These are phyloP conservation scores for Avena eriantha DNA, from an alignment of 176 grass and related monocot species.

Conservation along the genomic window DNA sequence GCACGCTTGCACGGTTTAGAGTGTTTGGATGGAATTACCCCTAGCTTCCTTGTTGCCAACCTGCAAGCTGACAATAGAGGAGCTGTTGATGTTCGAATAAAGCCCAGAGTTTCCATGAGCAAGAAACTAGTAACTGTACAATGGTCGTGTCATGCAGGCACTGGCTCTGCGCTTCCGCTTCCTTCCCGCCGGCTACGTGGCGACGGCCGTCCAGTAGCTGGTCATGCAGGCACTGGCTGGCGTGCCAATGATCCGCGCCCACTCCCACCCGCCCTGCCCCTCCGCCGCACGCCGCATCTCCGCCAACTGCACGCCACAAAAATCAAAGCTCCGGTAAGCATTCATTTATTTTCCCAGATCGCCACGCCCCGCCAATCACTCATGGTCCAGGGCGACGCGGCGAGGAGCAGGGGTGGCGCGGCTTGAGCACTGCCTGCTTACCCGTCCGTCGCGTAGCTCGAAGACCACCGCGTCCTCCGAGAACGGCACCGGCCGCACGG, in stretches of 20 bases:
- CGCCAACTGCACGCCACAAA: slow-evolving; percentile 65
- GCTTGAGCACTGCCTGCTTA: slow-evolving; percentile 20
- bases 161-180: neutral
- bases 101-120: no score
- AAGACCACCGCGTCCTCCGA: slow-evolving; percentile 85
- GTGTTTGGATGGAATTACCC: no score
- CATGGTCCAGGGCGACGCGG: neutral
- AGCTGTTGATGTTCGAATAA: no score
- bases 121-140: neutral
- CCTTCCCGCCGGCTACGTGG: slow-evolving; percentile 49
- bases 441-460: slow-evolving; percentile 86
- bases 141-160: neutral
- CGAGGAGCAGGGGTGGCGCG: neutral
- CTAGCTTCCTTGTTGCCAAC: no score
- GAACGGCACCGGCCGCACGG: slow-evolving; percentile 74
- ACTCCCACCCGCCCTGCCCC: slow-evolving; percentile 61
- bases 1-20: no score
- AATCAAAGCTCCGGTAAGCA: neutral
- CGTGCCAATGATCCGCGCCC: slow-evolving; percentile 78
- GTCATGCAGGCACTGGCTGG: slow-evolving; percentile 83
- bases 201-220: slow-evolving; percentile 86
- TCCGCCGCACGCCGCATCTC: slow-evolving; percentile 72
- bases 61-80: no score
- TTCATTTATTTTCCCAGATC: neutral
- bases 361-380: neutral